phyloP scores from a whole-genome alignment of 2,329 filamentous ascomycete genomes.

The Ophiostoma australiae region DNA sequence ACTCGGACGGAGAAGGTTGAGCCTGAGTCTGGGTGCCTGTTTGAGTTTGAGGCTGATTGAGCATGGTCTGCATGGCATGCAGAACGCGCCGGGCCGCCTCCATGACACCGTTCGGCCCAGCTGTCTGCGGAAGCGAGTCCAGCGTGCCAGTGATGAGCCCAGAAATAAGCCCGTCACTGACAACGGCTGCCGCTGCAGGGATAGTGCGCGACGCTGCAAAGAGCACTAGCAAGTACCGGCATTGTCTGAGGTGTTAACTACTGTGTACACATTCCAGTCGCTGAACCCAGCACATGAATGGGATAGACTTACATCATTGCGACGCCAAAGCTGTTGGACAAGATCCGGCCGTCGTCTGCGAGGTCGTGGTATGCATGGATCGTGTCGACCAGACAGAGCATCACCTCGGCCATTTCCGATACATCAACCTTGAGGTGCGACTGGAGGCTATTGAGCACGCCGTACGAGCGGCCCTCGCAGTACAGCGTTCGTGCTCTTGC shows the following conservation, averaged over 20 bases:
- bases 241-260: conserved; percentile 24
- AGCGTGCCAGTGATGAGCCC: conserved; percentile 24
- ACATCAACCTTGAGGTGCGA: conserved; percentile 10
- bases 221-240: conserved; percentile 26
- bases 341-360: conserved; percentile 13
- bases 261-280: background rate
- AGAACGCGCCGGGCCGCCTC: conserved; percentile 24
- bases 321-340: conserved; percentile 26
- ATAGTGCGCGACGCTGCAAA: conserved; percentile 24
- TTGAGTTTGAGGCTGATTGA: background rate
- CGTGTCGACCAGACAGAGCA: conserved; percentile 22
- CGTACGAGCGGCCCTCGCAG: conserved; percentile 24
- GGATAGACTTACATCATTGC: conserved; percentile 23
- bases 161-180: conserved; percentile 15
- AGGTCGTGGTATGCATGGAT: conserved; percentile 26
- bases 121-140: conserved; percentile 14
- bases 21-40: background rate
- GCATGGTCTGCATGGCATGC: conserved; percentile 5
- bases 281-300: background rate
- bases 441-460: conserved; percentile 15
- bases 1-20: background rate
- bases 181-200: conserved; percentile 8
- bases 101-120: conserved; percentile 19
- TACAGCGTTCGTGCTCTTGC: conserved; percentile 23
- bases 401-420: conserved; percentile 16